Percentiles rank a stretch among this genome's conserved stretches.
These are phyloP conservation scores for Rosa multiflora DNA, from an alignment of 306 rosid genomes.

Conservation along the genomic window DNA sequence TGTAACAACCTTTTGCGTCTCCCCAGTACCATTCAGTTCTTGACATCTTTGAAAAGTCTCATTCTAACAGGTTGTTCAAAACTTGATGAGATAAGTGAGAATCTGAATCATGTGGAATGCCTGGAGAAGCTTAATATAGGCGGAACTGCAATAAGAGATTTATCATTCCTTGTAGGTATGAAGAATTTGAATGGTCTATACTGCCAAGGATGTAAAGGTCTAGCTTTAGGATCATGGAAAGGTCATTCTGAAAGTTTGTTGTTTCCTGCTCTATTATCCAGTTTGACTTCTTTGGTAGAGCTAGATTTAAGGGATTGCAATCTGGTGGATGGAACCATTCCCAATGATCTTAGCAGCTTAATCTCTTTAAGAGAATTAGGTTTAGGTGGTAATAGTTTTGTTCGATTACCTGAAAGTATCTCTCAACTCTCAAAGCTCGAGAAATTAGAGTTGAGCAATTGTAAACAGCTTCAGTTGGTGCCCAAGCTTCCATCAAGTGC, in stretches of 20 bases:
- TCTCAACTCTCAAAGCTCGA: not conserved
- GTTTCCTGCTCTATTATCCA: not conserved
- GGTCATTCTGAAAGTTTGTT: not conserved
- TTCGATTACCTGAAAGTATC: not conserved
- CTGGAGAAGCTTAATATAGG: slow-evolving; percentile 13
- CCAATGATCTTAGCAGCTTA: not conserved
- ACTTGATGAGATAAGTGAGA: not conserved
- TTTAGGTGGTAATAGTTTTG: not conserved
- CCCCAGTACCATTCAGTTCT: not conserved
- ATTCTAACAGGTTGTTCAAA: slow-evolving; percentile 19
- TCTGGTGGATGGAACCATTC: not conserved
- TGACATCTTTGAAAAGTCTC: slow-evolving; percentile 16
- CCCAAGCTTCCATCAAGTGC: not conserved
- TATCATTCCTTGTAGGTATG: slow-evolving; percentile 9
- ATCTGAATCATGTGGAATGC: not conserved
- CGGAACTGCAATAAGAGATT: slow-evolving; percentile 16
- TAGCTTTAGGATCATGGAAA: too few relatives aligned
- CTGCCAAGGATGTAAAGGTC: not conserved
- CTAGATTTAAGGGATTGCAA: slow-evolving; percentile 19
- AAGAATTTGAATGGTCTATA: not conserved
- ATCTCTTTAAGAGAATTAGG: not conserved
- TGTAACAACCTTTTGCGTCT: slow-evolving; percentile 4
- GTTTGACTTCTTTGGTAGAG: not conserved
- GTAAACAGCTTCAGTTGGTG: not conserved
- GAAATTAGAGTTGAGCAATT: not conserved